Percentiles rank a stretch among this genome's conserved stretches.
Conservation (phyloP, 805 yeast genomes). For the Gaillardinia entomophila region DNA sequence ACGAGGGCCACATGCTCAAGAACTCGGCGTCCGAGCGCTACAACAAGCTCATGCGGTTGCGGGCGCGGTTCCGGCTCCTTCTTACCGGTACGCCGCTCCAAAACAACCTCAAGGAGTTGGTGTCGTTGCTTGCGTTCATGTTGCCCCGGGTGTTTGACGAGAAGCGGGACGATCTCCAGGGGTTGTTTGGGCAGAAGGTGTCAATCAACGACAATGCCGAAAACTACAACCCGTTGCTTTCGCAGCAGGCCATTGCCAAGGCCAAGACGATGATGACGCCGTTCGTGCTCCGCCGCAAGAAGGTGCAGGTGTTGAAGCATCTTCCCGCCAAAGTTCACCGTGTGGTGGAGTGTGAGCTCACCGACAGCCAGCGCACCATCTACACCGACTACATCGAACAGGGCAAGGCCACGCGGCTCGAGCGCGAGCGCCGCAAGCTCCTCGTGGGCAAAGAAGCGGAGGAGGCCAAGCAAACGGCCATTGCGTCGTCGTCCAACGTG, state of each 20-base stretch:
- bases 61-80: conserved; percentile 77
- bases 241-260: conserved; percentile 85
- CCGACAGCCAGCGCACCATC: conserved; percentile 46
- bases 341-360: conserved; percentile 62
- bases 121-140: conserved; percentile 86
- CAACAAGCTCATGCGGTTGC: conserved; percentile 74
- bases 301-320: conserved; percentile 86
- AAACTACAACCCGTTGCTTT: conserved; percentile 70
- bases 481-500: conserved; percentile 55
- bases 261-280: conserved; percentile 99
- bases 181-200: conserved; percentile 73
- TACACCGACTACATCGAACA: conserved; percentile 55
- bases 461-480: conserved; percentile 21
- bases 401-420: conserved; percentile 35
- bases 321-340: conserved; percentile 71
- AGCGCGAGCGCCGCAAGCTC: conserved; percentile 38
- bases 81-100: conserved; percentile 97
- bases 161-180: conserved; percentile 73
- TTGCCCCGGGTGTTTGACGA: conserved; percentile 77
- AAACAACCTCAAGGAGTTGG: conserved; percentile 84
- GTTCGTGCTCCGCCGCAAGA: conserved; percentile 85
- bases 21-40: conserved; percentile 87
- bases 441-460: conserved; percentile 32
- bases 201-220: conserved; percentile 20
- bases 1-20: conserved; percentile 96